A percentile compares a stretch with the other conserved stretches of the same genome.
phyloP scores from a whole-genome alignment of 1,284 basidiomycete genomes.

The Sanghuangporus baumii region DNA sequence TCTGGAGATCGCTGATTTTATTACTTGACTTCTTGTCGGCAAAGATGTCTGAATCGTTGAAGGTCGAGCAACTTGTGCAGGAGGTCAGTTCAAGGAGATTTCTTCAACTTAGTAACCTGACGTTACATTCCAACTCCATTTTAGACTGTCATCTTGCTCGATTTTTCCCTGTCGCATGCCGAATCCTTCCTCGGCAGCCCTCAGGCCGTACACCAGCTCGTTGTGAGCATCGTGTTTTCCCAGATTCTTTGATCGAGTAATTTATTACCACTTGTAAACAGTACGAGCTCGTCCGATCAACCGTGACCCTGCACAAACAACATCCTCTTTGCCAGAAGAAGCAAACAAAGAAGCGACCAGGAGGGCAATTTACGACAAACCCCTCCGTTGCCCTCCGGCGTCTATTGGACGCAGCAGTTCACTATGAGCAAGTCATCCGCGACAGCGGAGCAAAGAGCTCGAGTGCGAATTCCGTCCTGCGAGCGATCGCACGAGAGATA shows the following conservation, averaged over 20 bases:
- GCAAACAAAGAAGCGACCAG: slow-evolving; percentile 5
- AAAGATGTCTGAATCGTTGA: slow-evolving; percentile 45
- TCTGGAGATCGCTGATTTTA: slow-evolving; percentile 52
- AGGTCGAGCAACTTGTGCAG: slow-evolving; percentile 42
- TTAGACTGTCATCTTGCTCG: slow-evolving; percentile 46
- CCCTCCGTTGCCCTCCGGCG: slow-evolving; percentile 36
- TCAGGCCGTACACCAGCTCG: slow-evolving; percentile 47
- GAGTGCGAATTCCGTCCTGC: slow-evolving; percentile 43
- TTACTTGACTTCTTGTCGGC: slow-evolving; percentile 49
- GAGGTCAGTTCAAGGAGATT: slow-evolving; percentile 34
- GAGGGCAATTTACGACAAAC: slow-evolving; percentile 21
- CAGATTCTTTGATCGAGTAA: not conserved
- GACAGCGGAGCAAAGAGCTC: slow-evolving; percentile 31
- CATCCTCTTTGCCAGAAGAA: slow-evolving; percentile 33
- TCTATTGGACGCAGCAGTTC: slow-evolving; percentile 38
- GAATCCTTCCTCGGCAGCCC: slow-evolving; percentile 49
- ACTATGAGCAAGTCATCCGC: slow-evolving; percentile 47
- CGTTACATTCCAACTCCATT: not conserved
- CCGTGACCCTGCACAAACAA: slow-evolving; percentile 43
- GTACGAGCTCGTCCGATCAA: slow-evolving; percentile 61
- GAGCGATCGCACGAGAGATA: slow-evolving; percentile 34
- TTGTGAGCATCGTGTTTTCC: slow-evolving; percentile 38
- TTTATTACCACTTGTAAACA: slow-evolving; percentile 21
- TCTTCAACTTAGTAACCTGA: not conserved
- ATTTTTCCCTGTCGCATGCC: slow-evolving; percentile 41